phyloP scores from a whole-genome alignment of 2,329 filamentous ascomycete species.

The Sporothrix pseudoabietina region DNA sequence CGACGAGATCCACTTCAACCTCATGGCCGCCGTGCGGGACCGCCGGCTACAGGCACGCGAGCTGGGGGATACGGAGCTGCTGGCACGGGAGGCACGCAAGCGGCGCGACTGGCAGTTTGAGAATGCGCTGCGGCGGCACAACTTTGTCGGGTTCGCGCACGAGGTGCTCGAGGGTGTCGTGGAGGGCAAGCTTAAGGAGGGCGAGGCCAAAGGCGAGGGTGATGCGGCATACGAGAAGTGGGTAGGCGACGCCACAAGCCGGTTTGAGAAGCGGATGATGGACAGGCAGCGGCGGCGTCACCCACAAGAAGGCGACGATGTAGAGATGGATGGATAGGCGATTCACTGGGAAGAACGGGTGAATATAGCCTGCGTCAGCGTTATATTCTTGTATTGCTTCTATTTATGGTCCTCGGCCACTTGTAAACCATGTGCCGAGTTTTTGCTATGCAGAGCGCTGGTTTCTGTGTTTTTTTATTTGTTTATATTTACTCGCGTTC shows the following conservation, averaged over 20 bases:
- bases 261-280: conserved; percentile 41
- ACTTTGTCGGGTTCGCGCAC: conserved; percentile 94
- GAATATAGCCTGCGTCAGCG: background rate
- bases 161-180: conserved; percentile 88
- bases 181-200: conserved; percentile 68
- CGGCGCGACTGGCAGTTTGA: conserved; percentile 88
- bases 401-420: background rate
- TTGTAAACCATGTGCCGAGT: background rate
- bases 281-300: conserved; percentile 40
- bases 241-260: conserved; percentile 61
- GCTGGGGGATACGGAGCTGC: conserved; percentile 76
- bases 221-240: conserved; percentile 68
- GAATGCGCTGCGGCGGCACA: conserved; percentile 87
- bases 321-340: conserved; percentile 40
- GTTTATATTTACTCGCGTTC: background rate
- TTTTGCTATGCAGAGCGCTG: background rate
- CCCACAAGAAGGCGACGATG: conserved; percentile 35
- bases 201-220: conserved; percentile 41
- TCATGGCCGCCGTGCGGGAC: conserved; percentile 89
- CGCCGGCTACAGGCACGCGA: conserved; percentile 74
- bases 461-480: background rate
- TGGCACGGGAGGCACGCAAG: conserved; percentile 81
- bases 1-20: conserved; percentile 91
- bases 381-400: background rate
- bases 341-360: background rate